Conservation (phyloP, 345 rosid genomes). For the Jatropha curcas region DNA sequence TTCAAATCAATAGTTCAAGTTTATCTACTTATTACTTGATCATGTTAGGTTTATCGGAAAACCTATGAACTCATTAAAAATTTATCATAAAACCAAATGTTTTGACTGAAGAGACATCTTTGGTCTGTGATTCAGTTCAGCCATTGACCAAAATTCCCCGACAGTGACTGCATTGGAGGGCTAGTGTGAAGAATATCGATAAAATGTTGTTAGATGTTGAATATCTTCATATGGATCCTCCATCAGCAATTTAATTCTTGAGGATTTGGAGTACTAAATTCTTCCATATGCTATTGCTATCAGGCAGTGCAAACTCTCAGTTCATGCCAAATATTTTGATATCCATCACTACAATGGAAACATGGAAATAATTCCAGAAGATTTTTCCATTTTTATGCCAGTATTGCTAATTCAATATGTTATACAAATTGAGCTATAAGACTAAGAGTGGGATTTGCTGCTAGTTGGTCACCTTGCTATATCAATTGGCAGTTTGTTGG, state of each 20-base stretch:
- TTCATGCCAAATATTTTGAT: neutral
- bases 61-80: neutral
- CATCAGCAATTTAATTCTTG: neutral
- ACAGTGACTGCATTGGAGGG: neutral
- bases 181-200: neutral
- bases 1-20: neutral
- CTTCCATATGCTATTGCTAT: neutral
- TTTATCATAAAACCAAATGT: neutral
- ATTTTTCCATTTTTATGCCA: neutral
- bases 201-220: neutral
- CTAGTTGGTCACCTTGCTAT: too few relatives aligned
- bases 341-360: neutral
- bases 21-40: neutral
- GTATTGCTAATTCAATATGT: neutral
- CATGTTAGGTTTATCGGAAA: neutral
- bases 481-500: neutral
- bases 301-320: neutral
- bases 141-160: neutral
- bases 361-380: neutral
- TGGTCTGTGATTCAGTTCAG: neutral
- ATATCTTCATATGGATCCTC: neutral
- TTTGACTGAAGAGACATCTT: neutral
- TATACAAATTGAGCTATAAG: neutral
- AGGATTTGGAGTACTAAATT: neutral
- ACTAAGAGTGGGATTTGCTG: neutral